phyloP scores from a whole-genome alignment of 257 asterid genomes.

The Nicotiana paniculata region DNA sequence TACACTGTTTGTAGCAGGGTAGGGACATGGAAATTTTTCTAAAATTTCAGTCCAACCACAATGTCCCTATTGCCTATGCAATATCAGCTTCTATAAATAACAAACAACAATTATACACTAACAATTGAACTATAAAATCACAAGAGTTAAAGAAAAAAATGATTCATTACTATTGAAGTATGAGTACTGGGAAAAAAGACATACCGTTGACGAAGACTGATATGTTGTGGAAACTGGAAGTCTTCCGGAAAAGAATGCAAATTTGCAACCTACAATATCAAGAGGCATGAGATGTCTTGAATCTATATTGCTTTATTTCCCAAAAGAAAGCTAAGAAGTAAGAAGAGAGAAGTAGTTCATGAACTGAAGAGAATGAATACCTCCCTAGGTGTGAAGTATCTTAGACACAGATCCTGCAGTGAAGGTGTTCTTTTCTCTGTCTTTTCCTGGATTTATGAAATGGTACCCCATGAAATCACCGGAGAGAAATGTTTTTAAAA shows the following conservation, averaged over 20 bases:
- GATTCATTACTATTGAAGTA: not conserved
- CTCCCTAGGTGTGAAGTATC: conserved; percentile 97
- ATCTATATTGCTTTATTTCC: not conserved
- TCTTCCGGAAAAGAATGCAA: conserved; percentile 76
- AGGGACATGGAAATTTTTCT: not conserved
- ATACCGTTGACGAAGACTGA: conserved; percentile 84
- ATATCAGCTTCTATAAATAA: not conserved
- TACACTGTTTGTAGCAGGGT: not conserved
- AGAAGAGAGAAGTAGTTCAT: not conserved
- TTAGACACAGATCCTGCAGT: conserved; percentile 49
- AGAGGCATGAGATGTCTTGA: not conserved
- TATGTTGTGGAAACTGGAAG: conserved; percentile 66
- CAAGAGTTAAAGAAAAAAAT: not conserved
- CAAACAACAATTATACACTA: not conserved
- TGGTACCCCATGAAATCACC: not conserved
- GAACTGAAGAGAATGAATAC: conserved; percentile 31
- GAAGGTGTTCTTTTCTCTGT: conserved; percentile 29
- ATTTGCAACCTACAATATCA: conserved; percentile 62
- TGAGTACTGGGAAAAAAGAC: conserved; percentile 6
- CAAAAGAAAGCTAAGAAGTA: not conserved
- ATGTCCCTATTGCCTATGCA: not conserved
- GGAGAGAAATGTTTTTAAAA: not conserved
- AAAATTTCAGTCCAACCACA: not conserved
- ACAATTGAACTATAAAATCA: not conserved
- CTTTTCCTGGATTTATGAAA: conserved; percentile 42